These are phyloP conservation scores for Verticillium klebahnii DNA, from an alignment of 2,329 filamentous ascomycete species.

Conservation along the genomic window DNA sequence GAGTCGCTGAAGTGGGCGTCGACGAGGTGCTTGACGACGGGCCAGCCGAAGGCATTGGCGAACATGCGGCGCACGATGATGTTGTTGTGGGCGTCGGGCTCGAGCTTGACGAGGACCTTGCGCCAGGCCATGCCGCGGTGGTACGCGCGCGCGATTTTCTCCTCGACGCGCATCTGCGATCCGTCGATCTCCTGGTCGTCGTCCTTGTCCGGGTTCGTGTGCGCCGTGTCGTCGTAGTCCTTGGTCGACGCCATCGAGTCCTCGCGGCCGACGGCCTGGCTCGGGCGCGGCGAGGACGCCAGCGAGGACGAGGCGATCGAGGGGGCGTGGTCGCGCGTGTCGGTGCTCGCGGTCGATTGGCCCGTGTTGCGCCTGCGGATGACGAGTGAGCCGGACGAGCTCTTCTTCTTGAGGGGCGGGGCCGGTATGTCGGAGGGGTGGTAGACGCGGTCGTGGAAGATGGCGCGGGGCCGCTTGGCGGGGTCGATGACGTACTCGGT, in stretches of 20 bases:
- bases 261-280: constrained; percentile 30
- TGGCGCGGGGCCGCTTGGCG: constrained; percentile 74
- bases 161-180: constrained; percentile 82
- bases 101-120: constrained; percentile 90
- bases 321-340: neutral
- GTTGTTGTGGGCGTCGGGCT: constrained; percentile 98
- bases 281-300: constrained; percentile 11
- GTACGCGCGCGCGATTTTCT: constrained; percentile 96
- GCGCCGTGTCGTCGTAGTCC: constrained; percentile 48
- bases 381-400: constrained; percentile 27
- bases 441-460: constrained; percentile 96
- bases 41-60: constrained; percentile 96
- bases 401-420: constrained; percentile 60
- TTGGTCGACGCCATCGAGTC: constrained; percentile 38
- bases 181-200: constrained; percentile 40
- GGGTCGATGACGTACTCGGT: constrained; percentile 82
- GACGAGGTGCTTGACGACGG: constrained; percentile 89
- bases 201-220: constrained; percentile 40
- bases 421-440: constrained; percentile 89
- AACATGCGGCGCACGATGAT: constrained; percentile 96
- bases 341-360: constrained; percentile 11
- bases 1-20: constrained; percentile 90
- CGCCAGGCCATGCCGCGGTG: constrained; percentile 90
- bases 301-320: neutral
- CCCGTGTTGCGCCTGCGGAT: constrained; percentile 19